phyloP scores from a whole-genome alignment of 345 rosid genomes.

The Anacardium occidentale region DNA sequence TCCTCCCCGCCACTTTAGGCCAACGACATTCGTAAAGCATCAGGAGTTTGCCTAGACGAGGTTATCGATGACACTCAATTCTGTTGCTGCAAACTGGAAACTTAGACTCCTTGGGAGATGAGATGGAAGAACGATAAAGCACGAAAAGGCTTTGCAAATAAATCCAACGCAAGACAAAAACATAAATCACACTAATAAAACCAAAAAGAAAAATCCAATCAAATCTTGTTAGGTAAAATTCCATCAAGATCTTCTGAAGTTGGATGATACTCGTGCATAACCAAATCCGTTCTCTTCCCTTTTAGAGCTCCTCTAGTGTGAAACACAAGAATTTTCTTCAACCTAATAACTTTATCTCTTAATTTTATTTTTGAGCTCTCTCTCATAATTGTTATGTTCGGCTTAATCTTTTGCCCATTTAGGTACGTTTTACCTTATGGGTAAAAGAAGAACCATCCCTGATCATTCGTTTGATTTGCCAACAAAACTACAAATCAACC shows the following conservation, averaged over 20 bases:
- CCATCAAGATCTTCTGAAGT: conserved; percentile 64
- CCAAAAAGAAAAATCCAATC: not conserved
- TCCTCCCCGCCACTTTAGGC: too few relatives aligned
- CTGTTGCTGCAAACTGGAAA: too few relatives aligned
- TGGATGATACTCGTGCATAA: conserved; percentile 90
- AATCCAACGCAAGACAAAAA: not conserved
- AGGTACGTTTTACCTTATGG: conserved; percentile 89
- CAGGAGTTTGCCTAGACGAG: too few relatives aligned
- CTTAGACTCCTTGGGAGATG: too few relatives aligned
- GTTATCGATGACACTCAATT: too few relatives aligned
- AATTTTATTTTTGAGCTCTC: conserved; percentile 74
- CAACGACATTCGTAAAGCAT: too few relatives aligned
- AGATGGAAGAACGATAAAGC: conserved; percentile 52
- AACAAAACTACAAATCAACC: conserved; percentile 52
- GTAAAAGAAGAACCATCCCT: conserved; percentile 96
- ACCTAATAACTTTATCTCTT: conserved; percentile 55
- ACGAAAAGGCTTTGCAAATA: conserved; percentile 58
- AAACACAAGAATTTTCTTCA: conserved; percentile 91
- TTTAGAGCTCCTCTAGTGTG: conserved; percentile 81
- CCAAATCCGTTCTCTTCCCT: conserved; percentile 75
- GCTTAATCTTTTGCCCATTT: conserved; percentile 68
- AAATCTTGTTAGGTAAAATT: conserved; percentile 86
- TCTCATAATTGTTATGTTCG: conserved; percentile 87
- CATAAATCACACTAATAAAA: not conserved
- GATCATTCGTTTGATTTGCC: conserved; percentile 50